These are phyloP conservation scores for Leucosporidium scottii DNA, from an alignment of 768 basidiomycete species.

Conservation along the genomic window DNA sequence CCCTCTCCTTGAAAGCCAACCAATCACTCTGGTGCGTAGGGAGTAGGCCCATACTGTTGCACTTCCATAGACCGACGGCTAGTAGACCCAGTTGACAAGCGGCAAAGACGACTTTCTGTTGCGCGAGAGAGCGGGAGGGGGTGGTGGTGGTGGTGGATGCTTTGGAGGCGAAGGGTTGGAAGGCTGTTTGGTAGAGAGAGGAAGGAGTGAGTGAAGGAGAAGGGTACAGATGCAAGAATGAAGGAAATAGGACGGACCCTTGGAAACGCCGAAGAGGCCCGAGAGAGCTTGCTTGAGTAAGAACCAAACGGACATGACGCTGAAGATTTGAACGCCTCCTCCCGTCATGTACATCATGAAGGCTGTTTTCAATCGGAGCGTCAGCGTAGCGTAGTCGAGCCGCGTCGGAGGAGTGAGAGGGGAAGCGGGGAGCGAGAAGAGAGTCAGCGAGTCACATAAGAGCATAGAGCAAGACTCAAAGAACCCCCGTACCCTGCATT, in stretches of 20 bases:
- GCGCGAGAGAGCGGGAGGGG: neutral
- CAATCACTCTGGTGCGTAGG: conserved; percentile 20
- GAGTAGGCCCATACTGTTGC: conserved; percentile 36
- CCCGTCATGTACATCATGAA: conserved; percentile 41
- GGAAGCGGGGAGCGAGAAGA: neutral
- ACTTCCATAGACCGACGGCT: conserved; percentile 36
- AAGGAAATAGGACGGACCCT: conserved; percentile 24
- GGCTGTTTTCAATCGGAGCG: conserved; percentile 1
- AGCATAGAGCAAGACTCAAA: neutral
- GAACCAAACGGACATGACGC: conserved; percentile 36
- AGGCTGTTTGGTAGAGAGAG: neutral
- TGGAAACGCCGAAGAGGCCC: conserved; percentile 31
- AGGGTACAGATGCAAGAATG: neutral
- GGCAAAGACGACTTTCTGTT: conserved; percentile 35
- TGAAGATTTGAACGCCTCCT: conserved; percentile 37
- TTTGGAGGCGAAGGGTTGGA: conserved; percentile 20
- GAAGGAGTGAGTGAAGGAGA: neutral
- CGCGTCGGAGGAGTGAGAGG: neutral
- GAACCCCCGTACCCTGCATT: conserved; percentile 33
- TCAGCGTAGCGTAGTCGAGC: neutral
- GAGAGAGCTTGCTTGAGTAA: conserved; percentile 33
- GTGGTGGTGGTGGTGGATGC: conserved; percentile 7
- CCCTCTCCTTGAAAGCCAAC: neutral
- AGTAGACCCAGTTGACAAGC: conserved; percentile 34
- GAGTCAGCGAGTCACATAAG: neutral